Conservation (phyloP, 2,329 filamentous ascomycete genomes). For the Aspergillus sp. region DNA sequence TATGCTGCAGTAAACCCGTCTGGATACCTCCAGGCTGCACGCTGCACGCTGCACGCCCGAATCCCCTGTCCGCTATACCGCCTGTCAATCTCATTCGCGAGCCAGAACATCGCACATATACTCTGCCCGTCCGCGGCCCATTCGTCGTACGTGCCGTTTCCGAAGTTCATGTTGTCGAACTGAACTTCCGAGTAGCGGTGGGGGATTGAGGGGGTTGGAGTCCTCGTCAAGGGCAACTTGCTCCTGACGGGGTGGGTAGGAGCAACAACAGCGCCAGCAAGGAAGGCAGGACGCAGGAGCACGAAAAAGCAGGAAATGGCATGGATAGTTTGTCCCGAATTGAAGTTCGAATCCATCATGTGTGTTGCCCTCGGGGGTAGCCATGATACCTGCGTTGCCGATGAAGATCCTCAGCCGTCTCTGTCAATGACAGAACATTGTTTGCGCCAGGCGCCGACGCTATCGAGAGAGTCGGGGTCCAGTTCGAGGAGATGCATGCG, state of each 20-base stretch:
- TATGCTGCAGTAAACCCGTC: neutral
- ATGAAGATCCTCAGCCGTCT: slow-evolving; percentile 37
- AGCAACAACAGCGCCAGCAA: slow-evolving; percentile 10
- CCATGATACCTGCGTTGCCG: slow-evolving; percentile 49
- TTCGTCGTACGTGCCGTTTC: slow-evolving; percentile 33
- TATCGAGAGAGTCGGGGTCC: slow-evolving; percentile 20
- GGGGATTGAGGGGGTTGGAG: slow-evolving; percentile 51
- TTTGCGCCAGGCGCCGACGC: slow-evolving; percentile 19
- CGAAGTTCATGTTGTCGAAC: slow-evolving; percentile 34
- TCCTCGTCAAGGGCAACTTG: slow-evolving; percentile 31
- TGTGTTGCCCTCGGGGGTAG: slow-evolving; percentile 34
- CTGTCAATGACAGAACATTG: slow-evolving; percentile 15
- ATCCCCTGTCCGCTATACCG: slow-evolving; percentile 52
- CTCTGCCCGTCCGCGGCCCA: slow-evolving; percentile 52
- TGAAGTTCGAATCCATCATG: slow-evolving; percentile 52
- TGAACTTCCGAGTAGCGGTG: slow-evolving; percentile 48
- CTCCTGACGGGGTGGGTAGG: too few relatives aligned
- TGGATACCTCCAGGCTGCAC: slow-evolving; percentile 51
- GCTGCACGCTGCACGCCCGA: slow-evolving; percentile 50
- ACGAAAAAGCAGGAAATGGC: slow-evolving; percentile 56
- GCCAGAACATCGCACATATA: slow-evolving; percentile 59
- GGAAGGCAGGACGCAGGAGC: slow-evolving; percentile 45
- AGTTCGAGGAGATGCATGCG: slow-evolving; percentile 24
- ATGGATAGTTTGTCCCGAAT: slow-evolving; percentile 58
- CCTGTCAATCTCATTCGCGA: slow-evolving; percentile 58